phyloP scores from a whole-genome alignment of 495 filamentous ascomycete species.

The Apodospora peruviana region DNA sequence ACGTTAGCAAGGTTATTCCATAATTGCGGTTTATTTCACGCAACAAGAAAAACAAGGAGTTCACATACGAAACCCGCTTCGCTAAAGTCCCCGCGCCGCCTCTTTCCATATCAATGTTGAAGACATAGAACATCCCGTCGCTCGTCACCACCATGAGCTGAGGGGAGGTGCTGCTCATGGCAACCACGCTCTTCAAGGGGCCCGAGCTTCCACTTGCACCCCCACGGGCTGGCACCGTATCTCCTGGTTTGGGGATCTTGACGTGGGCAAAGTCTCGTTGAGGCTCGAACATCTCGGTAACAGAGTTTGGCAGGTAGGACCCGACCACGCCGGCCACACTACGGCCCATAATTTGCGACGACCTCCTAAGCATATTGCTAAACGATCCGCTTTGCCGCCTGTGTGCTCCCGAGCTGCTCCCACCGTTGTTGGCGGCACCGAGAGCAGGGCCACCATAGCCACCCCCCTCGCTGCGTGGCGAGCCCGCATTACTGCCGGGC shows the following conservation, averaged over 20 bases:
- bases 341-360: slow-evolving; percentile 91
- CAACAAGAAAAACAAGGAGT: slow-evolving; percentile 2
- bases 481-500: slow-evolving; percentile 34
- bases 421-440: slow-evolving; percentile 17
- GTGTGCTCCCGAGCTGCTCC: slow-evolving; percentile 15
- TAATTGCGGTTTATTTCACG: background rate
- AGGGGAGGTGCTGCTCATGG: slow-evolving; percentile 86
- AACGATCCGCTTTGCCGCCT: slow-evolving; percentile 60
- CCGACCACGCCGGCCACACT: slow-evolving; percentile 82
- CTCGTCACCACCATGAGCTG: slow-evolving; percentile 98
- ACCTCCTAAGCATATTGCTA: slow-evolving; percentile 88
- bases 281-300: slow-evolving; percentile 97
- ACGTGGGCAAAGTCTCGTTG: slow-evolving; percentile 93
- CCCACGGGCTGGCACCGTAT: slow-evolving; percentile 26
- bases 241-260: slow-evolving; percentile 69
- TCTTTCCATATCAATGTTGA: slow-evolving; percentile 88
- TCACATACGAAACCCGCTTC: slow-evolving; percentile 79
- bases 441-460: too few relatives aligned
- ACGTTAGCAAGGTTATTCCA: slow-evolving; percentile 4
- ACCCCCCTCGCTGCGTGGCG: slow-evolving; percentile 36
- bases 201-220: slow-evolving; percentile 19
- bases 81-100: slow-evolving; percentile 90
- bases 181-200: slow-evolving; percentile 74
- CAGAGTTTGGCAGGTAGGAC: slow-evolving; percentile 82
- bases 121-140: slow-evolving; percentile 91